These are phyloP conservation scores for Carex cristatella DNA, from an alignment of 176 grass and related monocot genomes.

Conservation along the genomic window DNA sequence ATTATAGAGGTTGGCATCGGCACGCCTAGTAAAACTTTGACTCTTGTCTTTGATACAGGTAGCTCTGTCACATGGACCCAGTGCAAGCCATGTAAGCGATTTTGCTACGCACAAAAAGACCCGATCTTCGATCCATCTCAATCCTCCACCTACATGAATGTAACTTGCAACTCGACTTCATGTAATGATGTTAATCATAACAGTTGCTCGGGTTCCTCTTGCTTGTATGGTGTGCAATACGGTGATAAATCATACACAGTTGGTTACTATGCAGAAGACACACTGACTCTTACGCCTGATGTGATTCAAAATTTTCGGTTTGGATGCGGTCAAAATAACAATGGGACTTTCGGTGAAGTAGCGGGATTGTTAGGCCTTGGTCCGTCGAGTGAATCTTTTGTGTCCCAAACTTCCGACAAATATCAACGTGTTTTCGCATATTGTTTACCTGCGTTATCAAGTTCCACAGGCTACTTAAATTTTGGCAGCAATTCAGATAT, in stretches of 20 bases:
- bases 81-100: slow-evolving; percentile 13
- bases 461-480: slow-evolving; percentile 33
- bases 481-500: not conserved
- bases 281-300: slow-evolving; percentile 21
- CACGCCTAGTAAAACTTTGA: too few relatives aligned
- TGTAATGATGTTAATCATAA: not conserved
- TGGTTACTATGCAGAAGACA: slow-evolving; percentile 13
- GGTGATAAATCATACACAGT: slow-evolving; percentile 9
- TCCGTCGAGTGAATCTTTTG: slow-evolving; percentile 18
- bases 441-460: slow-evolving; percentile 31
- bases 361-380: slow-evolving; percentile 46
- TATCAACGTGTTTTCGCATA: slow-evolving; percentile 33
- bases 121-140: slow-evolving; percentile 30
- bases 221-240: slow-evolving; percentile 17
- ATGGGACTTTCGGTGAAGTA: not conserved
- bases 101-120: slow-evolving; percentile 25
- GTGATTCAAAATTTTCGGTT: slow-evolving; percentile 21
- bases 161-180: slow-evolving; percentile 17
- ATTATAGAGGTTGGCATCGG: too few relatives aligned
- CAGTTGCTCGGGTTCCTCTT: not conserved
- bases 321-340: slow-evolving; percentile 23
- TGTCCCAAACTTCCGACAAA: slow-evolving; percentile 16
- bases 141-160: slow-evolving; percentile 26
- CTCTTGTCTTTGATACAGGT: too few relatives aligned
- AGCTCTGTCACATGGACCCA: slow-evolving; percentile 1